Base-by-base conservation (phyloP, 805 yeast species). In the Ogataea polymorpha region DNA sequence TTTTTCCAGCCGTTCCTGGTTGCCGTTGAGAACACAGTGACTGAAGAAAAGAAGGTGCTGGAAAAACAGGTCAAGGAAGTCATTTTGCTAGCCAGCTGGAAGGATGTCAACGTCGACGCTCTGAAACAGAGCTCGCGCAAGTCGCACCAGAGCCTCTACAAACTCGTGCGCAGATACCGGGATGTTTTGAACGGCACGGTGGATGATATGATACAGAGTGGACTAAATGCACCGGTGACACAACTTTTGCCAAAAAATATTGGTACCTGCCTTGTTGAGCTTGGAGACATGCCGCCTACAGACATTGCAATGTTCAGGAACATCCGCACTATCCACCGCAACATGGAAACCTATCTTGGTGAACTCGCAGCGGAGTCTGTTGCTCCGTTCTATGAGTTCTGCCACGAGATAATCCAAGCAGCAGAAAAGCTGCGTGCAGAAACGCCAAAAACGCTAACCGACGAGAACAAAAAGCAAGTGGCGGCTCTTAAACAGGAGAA, bases 71-170 rank as follows among this genome's bases (percentile, higher is more conserved):
- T 93, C 9, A 72, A 79, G 25, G 99, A 93, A 43, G 82, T 89
- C 3, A 88, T 93, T 31, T 65, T 87, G 32, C 70, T 93, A 12
- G 97, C 99, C 1, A 86, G 96, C 55, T 95, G 98, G 98, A 89
- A 90, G 53, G 99, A 93, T 65, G 90, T 89, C 10, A 95, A 93
- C 55, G 78, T 89, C 32, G 95, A 86, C 56, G 96, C 99, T 0
- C 71, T 93, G 54, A 89, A 87, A 52, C 97, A 90, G 63, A 87
- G 96, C 63, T 93, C 99, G 5, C 80, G 88, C 49, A 77, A 84
- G 35, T 89, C 97, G 1, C 99, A 95, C 57, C 78, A 79, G 49
- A 79, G 73, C 52, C 77, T 93, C 39, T 91, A 82, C 75, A 93
- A 89, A 62, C 60, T 86, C 37, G 84, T 91, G 9, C 74, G 89